Base-by-base conservation (phyloP, 352 stramenopile genomes). In the Globisporangium middletonii region DNA sequence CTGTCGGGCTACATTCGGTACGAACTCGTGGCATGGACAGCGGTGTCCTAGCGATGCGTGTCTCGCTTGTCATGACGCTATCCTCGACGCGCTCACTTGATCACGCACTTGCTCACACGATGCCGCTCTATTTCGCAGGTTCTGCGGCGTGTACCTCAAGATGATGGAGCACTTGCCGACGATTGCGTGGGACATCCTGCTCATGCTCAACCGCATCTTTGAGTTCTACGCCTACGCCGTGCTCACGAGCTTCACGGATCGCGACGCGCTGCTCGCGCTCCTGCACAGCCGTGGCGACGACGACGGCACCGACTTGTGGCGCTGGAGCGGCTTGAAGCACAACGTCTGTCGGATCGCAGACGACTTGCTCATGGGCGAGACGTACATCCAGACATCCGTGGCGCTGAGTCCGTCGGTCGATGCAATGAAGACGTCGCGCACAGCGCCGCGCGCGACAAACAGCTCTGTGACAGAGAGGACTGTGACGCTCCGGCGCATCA, bases 61-160 rank as follows among this genome's bases (percentile, higher is more conserved):
- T n/a, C 5, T 30, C 55, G 6, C 41, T 13, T 41, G 23, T 44
- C 55, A 4, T 55, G 18, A 6, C 7, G 26, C 5, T 49, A 4
- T 13, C 13, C 18, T 8, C 0, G 42, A 38, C 42, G n/a, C 1
- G 38, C 16, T 38, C 19, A 52, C 13, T 44, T 11, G 6, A 8
- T 4, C 12, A 11, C 12, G 1, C 23, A 30, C 26, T 35, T 23
- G 23, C 45, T 19, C 18, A 23, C 12, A 26, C 23, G 26, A 52
- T 38, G 12, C 2, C n/a, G 0, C 2, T 7, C 47, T 53, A 5
- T 3, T 4, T 18, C 9, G 19, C 59, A 92, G 84, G 0, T 72
- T 94, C 33, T 91, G 79, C 33, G 85, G 85, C 38, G 71, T 91
- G 11, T 92, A 95, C 50, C 53, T 95, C 47, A 95, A 95, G 69